Evolutionary conservation across 768 basidiomycete species (phyloP), one percentile per base, ranked within the genome.

Genomic region (Sporobolomyces phaffii): DNA sequence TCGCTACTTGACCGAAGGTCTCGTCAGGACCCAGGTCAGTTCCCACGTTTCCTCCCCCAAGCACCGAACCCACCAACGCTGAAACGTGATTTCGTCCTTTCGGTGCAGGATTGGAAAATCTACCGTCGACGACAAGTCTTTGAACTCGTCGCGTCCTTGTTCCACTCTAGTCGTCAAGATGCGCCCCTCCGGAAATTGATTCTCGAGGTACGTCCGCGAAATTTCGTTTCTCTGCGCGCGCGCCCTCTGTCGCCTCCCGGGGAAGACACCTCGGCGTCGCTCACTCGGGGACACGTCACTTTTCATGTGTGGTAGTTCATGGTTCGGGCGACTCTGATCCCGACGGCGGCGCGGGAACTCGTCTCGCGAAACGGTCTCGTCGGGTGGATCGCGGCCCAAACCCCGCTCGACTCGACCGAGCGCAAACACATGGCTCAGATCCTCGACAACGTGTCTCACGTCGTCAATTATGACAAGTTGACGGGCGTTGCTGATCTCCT

Each of bases 31-130:
- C n/a, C 70, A 72, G 65, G 70, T 72, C 3, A 41, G 62, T 61
- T 26, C 20, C 1, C 43, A 17, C 10, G 38, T 17, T 17, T 38
- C 38, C 17, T 38, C 38, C 9, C 17, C 9, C 38, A 38, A 17
- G n/a, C n/a, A n/a, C n/a, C n/a, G n/a, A n/a, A n/a, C n/a, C n/a
- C n/a, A n/a, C n/a, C n/a, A n/a, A n/a, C n/a, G n/a, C n/a, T n/a
- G n/a, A n/a, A n/a, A n/a, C n/a, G n/a, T n/a, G n/a, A n/a, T n/a
- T n/a, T n/a, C n/a, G n/a, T n/a, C n/a, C n/a, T n/a, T n/a, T n/a
- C n/a, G n/a, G n/a, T n/a, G n/a, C 26, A 74, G 73, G 73, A 74
- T 47, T 74, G 73, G 73, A 66, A 69, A 49, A 69, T 73, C 44
- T 62, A 72, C 44, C 69, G 73, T 0, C 64, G 73, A 9, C 69